Evolutionary conservation across 306 rosid genomes (phyloP).

Genomic region (Cucurbita ficifolia): DNA sequence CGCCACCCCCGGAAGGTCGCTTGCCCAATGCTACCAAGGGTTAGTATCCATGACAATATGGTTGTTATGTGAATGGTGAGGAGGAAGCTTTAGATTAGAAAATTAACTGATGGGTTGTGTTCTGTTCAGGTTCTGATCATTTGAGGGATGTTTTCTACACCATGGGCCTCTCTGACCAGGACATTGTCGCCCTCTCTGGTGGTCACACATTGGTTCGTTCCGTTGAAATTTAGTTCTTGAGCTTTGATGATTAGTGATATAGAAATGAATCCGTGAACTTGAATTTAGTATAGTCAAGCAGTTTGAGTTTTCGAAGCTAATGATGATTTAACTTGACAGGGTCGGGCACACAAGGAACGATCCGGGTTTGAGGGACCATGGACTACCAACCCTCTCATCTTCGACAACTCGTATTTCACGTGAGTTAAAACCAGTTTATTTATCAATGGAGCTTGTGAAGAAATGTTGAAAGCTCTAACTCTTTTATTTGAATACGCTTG

Average conservation of each 20-base stretch:
- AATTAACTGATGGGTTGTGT: background rate
- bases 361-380: conserved; percentile 98
- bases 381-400: conserved; percentile 83
- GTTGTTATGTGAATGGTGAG: background rate
- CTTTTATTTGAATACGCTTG: background rate
- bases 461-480: background rate
- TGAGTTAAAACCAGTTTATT: conserved; percentile 11
- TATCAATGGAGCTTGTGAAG: background rate
- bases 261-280: background rate
- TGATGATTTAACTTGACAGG: conserved; percentile 24
- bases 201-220: conserved; percentile 70
- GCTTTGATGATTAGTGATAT: background rate
- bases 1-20: conserved; percentile 86
- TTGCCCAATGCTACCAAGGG: conserved; percentile 78
- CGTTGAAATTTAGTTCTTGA: background rate
- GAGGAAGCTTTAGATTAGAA: too few species aligned
- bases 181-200: conserved; percentile 90
- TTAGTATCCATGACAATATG: conserved; percentile 5
- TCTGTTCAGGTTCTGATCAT: conserved; percentile 61
- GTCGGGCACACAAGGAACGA: conserved; percentile 93
- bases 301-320: background rate
- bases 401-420: conserved; percentile 80
- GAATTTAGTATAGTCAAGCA: background rate
- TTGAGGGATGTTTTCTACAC: conserved; percentile 66
- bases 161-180: conserved; percentile 87